Evolutionary conservation across 805 yeast genomes (phyloP).

Genomic region (Pichia kluyveri): DNA sequence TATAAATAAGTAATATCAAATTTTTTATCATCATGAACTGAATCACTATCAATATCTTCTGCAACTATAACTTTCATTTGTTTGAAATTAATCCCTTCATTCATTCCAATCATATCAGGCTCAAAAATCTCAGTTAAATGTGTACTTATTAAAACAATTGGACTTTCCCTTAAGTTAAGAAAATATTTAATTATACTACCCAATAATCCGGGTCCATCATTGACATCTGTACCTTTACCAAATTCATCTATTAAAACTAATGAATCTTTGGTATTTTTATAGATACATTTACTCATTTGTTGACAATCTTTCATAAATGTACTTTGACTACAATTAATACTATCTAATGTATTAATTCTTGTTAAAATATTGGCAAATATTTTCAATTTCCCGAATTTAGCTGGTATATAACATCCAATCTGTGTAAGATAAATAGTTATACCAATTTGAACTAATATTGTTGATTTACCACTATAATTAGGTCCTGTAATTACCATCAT

Average conservation of each 20-base stretch:
- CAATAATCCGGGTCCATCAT: conserved; percentile 37
- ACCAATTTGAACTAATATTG: conserved; percentile 39
- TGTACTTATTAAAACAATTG: conserved; percentile 28
- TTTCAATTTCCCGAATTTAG: conserved; percentile 34
- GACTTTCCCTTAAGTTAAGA: conserved; percentile 14
- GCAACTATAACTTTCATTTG: conserved; percentile 19
- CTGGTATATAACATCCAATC: conserved; percentile 49
- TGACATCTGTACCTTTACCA: conserved; percentile 43
- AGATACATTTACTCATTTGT: conserved; percentile 25
- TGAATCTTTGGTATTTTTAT: conserved; percentile 33
- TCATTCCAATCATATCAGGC: conserved; percentile 13
- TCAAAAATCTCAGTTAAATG: conserved; percentile 36
- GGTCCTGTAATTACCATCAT: conserved; percentile 39
- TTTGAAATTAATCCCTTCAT: conserved; percentile 13
- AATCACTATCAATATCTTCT: background rate
- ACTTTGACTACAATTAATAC: conserved; percentile 32
- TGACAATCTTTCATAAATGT: conserved; percentile 42
- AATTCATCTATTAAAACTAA: conserved; percentile 43
- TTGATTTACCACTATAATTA: conserved; percentile 45
- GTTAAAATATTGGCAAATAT: conserved; percentile 34
- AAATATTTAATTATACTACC: conserved; percentile 29
- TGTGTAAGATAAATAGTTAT: conserved; percentile 41
- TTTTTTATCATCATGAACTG: conserved; percentile 1
- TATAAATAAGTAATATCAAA: conserved; percentile 27
- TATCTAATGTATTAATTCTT: conserved; percentile 34